Percentiles rank a stretch among this genome's conserved stretches.
Evolutionary conservation across 2,329 filamentous ascomycete genomes (phyloP).

Genomic region (Arthrobotrys iridis): DNA sequence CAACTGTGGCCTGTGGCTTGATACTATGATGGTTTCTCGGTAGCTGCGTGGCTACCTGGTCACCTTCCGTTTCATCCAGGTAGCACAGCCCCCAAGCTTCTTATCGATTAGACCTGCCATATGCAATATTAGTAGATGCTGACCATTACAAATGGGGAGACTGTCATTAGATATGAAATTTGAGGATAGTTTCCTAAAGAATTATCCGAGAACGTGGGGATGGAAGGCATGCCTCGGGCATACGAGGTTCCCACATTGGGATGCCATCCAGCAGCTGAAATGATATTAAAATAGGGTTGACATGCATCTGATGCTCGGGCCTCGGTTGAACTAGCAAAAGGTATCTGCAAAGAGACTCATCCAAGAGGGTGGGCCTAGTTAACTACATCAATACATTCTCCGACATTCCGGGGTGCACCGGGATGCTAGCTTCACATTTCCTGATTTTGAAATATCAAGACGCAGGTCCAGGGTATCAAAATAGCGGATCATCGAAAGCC

Average conservation of each 20-base stretch:
- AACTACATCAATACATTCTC: neutral
- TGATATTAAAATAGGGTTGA: slow-evolving; percentile 44
- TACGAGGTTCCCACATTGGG: neutral
- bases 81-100: slow-evolving; percentile 32
- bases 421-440: neutral
- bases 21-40: neutral
- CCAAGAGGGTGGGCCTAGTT: neutral
- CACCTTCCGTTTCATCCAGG: neutral
- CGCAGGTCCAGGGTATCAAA: slow-evolving; percentile 15
- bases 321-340: slow-evolving; percentile 2
- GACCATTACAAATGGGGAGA: neutral
- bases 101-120: slow-evolving; percentile 47
- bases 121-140: slow-evolving; percentile 2
- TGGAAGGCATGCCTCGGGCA: slow-evolving; percentile 17
- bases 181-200: slow-evolving; percentile 11
- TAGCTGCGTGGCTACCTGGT: slow-evolving; percentile 9
- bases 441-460: slow-evolving; percentile 17
- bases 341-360: neutral
- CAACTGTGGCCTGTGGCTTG: slow-evolving; percentile 34
- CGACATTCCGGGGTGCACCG: neutral
- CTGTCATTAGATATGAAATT: slow-evolving; percentile 22
- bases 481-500: neutral
- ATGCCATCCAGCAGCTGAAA: slow-evolving; percentile 31
- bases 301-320: slow-evolving; percentile 7
- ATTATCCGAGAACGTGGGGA: slow-evolving; percentile 2